Evolutionary conservation across 192 early-diverging fungal species (phyloP).

Genomic region (Entomortierella beljakovae): DNA sequence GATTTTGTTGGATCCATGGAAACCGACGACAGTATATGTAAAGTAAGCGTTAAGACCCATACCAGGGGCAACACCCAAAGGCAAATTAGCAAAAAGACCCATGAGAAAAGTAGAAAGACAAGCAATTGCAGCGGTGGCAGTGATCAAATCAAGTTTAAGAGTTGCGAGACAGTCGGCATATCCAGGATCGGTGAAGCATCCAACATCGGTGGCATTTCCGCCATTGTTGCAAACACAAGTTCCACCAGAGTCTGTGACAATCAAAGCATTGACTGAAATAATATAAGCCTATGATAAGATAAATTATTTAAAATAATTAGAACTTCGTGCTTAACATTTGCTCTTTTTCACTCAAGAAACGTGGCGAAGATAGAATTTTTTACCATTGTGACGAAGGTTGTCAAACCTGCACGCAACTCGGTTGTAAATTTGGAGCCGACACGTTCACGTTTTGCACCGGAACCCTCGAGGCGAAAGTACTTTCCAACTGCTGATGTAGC

Average conservation of each 20-base stretch:
- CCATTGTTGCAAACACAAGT: conserved; percentile 74
- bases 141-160: conserved; percentile 79
- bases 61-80: conserved; percentile 85
- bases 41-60: conserved; percentile 91
- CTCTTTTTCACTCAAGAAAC: too few species aligned
- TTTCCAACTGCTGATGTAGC: conserved; percentile 66
- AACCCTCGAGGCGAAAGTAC: conserved; percentile 65
- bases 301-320: too few species aligned
- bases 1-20: conserved; percentile 80
- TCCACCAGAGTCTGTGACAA: conserved; percentile 82
- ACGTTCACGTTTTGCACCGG: conserved; percentile 59
- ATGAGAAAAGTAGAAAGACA: conserved; percentile 73
- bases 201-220: conserved; percentile 56
- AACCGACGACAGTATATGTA: conserved; percentile 87
- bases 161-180: conserved; percentile 71
- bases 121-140: conserved; percentile 76
- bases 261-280: conserved; percentile 79
- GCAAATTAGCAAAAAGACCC: conserved; percentile 81
- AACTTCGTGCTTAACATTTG: too few species aligned
- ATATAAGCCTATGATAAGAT: conserved; percentile 68
- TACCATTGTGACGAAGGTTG: conserved; percentile 79
- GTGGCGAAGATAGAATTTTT: too few species aligned
- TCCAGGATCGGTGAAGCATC: conserved; percentile 64
- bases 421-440: conserved; percentile 72
- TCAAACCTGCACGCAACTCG: conserved; percentile 74